Base-by-base conservation (phyloP, 805 yeast species). In the Candida coquimbonensis region DNA sequence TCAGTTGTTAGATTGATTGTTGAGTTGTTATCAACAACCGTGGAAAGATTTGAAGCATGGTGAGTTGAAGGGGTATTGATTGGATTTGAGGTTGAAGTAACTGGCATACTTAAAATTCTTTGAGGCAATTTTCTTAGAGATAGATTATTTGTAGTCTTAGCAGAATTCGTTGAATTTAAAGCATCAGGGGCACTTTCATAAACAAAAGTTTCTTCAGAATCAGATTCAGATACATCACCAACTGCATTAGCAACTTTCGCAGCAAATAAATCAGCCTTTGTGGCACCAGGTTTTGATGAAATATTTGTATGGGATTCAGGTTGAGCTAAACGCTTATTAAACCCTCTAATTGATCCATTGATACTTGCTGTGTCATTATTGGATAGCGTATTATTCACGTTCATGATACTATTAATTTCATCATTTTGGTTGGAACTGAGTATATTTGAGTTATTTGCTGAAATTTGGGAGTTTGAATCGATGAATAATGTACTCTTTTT, bases 161-260 rank as follows among this genome's bases (percentile, higher is more conserved):
- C 50, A 0, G 52, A 41, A 9, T 38, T 36, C 2, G 54, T 47
- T 2, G 60, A 49, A 33, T 51, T 49, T 25, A 53, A 26, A 6
- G 53, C 58, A 50, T 57, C 61, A 12, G 60, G 60, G 0, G 60
- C 60, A 45, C 62, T 59, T 57, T 90, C 97, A 62, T 91, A 91
- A n/a, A 91, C 96, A 72, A 93, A 91, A 2, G 96, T 88, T 62
- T 93, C 99, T 54, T 90, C 96, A 25, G 89, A 80, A 61, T 90
- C 97, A 32, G 90, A 82, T 36, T 85, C 80, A 49, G 85, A 87
- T 38, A 80, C 90, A 55, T 88, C 96, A 51, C 85, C 95, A 5
- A 91, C 95, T 1, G 98, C 98, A 46, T 88, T 83, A 9, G 96
- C 98, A 49, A 93, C 72, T 55, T 84, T 86, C 0, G 98, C 97